phyloP scores from a whole-genome alignment of 83 land plant species.

The Picea abies region DNA sequence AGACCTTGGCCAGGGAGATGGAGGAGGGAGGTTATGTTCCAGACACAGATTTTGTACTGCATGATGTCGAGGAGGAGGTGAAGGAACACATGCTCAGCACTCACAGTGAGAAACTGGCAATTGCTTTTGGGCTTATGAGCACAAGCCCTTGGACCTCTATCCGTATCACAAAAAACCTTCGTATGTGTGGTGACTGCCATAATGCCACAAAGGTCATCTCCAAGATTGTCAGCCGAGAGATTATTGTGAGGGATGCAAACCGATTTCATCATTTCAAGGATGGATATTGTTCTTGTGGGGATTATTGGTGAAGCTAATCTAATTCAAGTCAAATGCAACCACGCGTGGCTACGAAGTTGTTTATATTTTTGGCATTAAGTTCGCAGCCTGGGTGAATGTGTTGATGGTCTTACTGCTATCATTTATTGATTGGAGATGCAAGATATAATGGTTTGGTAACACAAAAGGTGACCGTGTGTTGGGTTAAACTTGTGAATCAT shows the following conservation, averaged over 20 bases:
- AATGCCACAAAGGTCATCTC: not conserved
- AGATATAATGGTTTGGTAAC: too few relatives aligned
- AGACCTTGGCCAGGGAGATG: not conserved
- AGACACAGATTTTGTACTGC: not conserved
- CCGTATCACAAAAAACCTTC: not conserved
- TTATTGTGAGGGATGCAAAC: not conserved
- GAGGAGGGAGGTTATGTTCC: not conserved
- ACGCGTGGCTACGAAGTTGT: too few relatives aligned
- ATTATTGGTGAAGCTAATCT: conserved; percentile 1
- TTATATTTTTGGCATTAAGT: too few relatives aligned
- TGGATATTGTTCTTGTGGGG: conserved; percentile 3
- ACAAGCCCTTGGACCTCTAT: not conserved
- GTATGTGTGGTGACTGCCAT: conserved; percentile 2
- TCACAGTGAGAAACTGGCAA: not conserved
- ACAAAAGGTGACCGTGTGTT: too few relatives aligned
- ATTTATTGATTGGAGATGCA: too few relatives aligned
- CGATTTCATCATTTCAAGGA: conserved; percentile 7
- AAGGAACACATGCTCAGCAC: not conserved
- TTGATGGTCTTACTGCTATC: too few relatives aligned
- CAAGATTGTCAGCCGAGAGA: not conserved
- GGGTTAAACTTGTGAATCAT: too few relatives aligned
- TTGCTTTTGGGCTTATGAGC: conserved; percentile 9
- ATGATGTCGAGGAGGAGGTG: not conserved
- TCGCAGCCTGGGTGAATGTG: too few relatives aligned
- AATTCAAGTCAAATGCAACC: too few relatives aligned